Conservation (phyloP, 176 grass and related monocot genomes). For the Juncus effusus region DNA sequence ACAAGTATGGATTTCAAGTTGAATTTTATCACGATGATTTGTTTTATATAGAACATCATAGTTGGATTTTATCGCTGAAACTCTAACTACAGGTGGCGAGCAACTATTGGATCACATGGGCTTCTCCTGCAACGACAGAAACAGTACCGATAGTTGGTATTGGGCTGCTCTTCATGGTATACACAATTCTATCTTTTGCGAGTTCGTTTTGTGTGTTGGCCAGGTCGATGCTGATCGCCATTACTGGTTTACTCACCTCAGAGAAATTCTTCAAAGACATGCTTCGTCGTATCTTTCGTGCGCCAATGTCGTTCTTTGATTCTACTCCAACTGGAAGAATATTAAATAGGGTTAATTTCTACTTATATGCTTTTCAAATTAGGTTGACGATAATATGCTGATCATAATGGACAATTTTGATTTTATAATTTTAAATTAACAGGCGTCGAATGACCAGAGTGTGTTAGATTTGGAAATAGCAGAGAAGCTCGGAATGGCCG, state of each 20-base stretch:
- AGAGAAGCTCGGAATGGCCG: slow-evolving; percentile 64
- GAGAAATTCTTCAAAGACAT: slow-evolving; percentile 83
- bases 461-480: slow-evolving; percentile 79
- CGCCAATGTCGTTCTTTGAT: slow-evolving; percentile 98
- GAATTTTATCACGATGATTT: too few species aligned
- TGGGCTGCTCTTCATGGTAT: slow-evolving; percentile 57
- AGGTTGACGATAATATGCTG: too few species aligned
- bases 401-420: too few species aligned
- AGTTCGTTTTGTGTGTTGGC: slow-evolving; percentile 63
- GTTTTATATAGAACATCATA: too few species aligned
- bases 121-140: slow-evolving; percentile 51
- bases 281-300: slow-evolving; percentile 66
- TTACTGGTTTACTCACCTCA: slow-evolving; percentile 58
- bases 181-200: slow-evolving; percentile 55
- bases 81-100: slow-evolving; percentile 42
- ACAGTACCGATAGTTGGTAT: slow-evolving; percentile 46
- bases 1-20: slow-evolving; percentile 25
- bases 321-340: slow-evolving; percentile 95
- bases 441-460: slow-evolving; percentile 91
- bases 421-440: slow-evolving; percentile 10
- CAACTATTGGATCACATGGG: slow-evolving; percentile 99
- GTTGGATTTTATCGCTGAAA: too few species aligned
- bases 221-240: slow-evolving; percentile 47
- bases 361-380: too few species aligned
- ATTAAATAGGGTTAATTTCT: slow-evolving; percentile 70